A percentile compares a stretch with the other conserved stretches of the same genome.
Conservation (phyloP, 768 basidiomycete genomes). For the Termitomyces sp. region DNA sequence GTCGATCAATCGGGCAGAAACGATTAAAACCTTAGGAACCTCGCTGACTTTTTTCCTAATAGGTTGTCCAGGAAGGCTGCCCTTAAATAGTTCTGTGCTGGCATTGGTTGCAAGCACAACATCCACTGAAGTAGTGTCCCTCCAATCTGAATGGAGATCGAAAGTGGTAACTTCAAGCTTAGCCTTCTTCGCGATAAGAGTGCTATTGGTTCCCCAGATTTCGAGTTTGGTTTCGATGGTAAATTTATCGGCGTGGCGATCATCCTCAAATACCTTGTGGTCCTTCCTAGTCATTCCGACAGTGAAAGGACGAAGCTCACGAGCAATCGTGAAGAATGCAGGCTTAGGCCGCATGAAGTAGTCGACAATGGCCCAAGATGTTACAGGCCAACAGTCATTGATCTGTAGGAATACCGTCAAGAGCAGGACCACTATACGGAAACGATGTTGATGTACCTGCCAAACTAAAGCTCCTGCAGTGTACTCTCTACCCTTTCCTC, state of each 20-base stretch:
- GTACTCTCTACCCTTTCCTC: constrained; percentile 79
- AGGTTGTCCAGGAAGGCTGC: constrained; percentile 70
- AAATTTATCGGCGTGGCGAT: constrained; percentile 62
- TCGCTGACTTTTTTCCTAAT: constrained; percentile 60
- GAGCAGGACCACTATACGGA: background rate
- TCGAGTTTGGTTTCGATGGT: constrained; percentile 64
- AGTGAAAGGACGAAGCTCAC: constrained; percentile 77
- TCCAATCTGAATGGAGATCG: constrained; percentile 62
- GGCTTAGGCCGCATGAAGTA: constrained; percentile 94
- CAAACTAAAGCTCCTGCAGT: constrained; percentile 92
- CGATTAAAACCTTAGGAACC: constrained; percentile 60
- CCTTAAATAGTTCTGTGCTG: constrained; percentile 80
- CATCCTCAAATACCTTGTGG: constrained; percentile 47
- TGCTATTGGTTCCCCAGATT: constrained; percentile 87
- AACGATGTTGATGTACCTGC: constrained; percentile 53
- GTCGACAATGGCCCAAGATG: constrained; percentile 92
- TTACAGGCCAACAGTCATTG: constrained; percentile 92
- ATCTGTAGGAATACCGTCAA: constrained; percentile 37
- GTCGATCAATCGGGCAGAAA: constrained; percentile 65
- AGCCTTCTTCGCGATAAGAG: constrained; percentile 49
- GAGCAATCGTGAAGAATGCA: constrained; percentile 79
- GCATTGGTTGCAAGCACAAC: constrained; percentile 64
- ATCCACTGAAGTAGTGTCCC: constrained; percentile 41
- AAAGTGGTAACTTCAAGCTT: constrained; percentile 63
- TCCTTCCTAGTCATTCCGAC: constrained; percentile 86